Evolutionary conservation across 352 stramenopile genomes (phyloP).

Genomic region (Pythium diclinum): DNA sequence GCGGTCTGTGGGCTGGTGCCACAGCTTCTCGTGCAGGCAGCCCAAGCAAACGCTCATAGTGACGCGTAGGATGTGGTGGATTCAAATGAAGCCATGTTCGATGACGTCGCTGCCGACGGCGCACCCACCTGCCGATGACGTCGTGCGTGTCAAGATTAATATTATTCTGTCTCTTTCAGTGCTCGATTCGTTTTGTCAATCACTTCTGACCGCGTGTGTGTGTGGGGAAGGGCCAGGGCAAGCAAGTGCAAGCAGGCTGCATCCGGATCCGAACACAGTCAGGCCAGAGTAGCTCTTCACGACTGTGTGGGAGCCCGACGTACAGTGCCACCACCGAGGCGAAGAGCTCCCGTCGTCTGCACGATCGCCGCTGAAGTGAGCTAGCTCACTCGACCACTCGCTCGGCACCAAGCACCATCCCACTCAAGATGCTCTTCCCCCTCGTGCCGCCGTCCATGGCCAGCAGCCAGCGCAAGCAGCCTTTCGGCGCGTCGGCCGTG

Average conservation of each 20-base stretch:
- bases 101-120: conserved; percentile 16
- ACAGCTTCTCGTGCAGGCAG: neutral
- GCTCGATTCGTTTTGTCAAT: conserved; percentile 19
- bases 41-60: conserved; percentile 6
- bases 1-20: conserved; percentile 25
- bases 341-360: neutral
- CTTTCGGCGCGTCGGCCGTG: conserved; percentile 3
- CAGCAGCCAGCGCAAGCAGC: neutral
- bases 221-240: neutral
- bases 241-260: neutral
- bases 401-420: neutral
- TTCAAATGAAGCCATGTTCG: neutral
- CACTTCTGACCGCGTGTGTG: neutral
- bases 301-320: neutral
- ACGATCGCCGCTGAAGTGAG: neutral
- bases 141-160: neutral
- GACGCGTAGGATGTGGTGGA: neutral
- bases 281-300: neutral
- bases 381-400: conserved; percentile 21
- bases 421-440: conserved; percentile 16
- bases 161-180: conserved; percentile 25
- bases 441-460: conserved; percentile 8
- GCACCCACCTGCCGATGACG: conserved; percentile 23
- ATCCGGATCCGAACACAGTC: neutral
- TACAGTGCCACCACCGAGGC: neutral